phyloP scores from a whole-genome alignment of 176 grass and related monocot species.

The Olyra latifolia region DNA sequence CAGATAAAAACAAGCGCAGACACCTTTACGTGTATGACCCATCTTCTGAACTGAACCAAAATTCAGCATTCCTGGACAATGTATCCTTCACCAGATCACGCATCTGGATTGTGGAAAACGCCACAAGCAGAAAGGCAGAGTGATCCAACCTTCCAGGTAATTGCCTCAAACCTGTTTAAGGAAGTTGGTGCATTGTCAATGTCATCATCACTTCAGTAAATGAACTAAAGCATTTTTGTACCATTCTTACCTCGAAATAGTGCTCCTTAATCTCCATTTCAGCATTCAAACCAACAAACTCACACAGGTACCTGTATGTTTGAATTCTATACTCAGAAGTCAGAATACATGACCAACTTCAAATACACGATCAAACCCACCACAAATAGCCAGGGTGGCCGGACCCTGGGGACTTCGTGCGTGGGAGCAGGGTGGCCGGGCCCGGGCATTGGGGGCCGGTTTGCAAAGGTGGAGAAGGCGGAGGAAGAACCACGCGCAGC shows the following conservation, averaged over 20 bases:
- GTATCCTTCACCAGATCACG: neutral
- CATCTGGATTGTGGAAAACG: neutral
- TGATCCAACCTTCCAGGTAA: neutral
- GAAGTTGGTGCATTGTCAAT: conserved; percentile 1
- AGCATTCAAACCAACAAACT: conserved; percentile 81
- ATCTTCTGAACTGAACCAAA: neutral
- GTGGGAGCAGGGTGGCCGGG: conserved; percentile 73
- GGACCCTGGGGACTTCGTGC: no score
- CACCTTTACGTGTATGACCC: conserved; percentile 7
- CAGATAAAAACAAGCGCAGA: no score
- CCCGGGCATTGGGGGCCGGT: no score
- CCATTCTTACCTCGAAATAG: conserved; percentile 68
- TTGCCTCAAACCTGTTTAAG: conserved; percentile 25
- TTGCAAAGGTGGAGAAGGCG: no score
- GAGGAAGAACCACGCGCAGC: no score
- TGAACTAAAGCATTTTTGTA: neutral
- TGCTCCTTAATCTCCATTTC: conserved; percentile 92
- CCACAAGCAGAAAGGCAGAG: neutral
- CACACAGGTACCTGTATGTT: conserved; percentile 81
- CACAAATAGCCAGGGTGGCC: conserved; percentile 71
- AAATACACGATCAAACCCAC: conserved; percentile 73
- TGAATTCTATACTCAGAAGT: conserved; percentile 72
- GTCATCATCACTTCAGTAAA: neutral
- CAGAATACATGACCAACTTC: conserved; percentile 72
- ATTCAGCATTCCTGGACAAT: neutral